phyloP scores from a whole-genome alignment of 495 filamentous ascomycete species.

The Polyplosphaeria fusca region DNA sequence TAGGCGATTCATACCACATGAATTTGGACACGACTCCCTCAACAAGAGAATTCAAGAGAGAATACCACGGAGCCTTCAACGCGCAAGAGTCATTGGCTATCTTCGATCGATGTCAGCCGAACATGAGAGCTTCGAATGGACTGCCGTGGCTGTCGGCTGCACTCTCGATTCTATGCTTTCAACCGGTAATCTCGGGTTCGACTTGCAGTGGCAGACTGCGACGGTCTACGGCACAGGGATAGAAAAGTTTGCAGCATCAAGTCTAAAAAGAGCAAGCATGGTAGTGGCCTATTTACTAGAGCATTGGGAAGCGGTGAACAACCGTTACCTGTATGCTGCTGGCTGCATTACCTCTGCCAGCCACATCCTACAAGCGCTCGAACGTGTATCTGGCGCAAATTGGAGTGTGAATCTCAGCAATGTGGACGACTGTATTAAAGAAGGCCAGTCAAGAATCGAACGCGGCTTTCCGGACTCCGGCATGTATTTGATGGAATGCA shows the following conservation, averaged over 20 bases:
- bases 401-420: constrained; percentile 27
- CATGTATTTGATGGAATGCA: constrained; percentile 35
- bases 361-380: constrained; percentile 21
- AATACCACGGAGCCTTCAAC: background rate
- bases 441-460: constrained; percentile 29
- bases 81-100: constrained; percentile 10
- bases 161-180: constrained; percentile 25
- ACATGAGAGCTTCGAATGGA: constrained; percentile 19
- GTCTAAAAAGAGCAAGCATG: constrained; percentile 26
- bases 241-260: constrained; percentile 31
- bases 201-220: constrained; percentile 35
- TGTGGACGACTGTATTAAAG: constrained; percentile 29
- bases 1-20: constrained; percentile 41
- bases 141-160: constrained; percentile 27
- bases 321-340: constrained; percentile 32
- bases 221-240: constrained; percentile 31
- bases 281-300: constrained; percentile 19
- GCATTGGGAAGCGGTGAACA: constrained; percentile 33
- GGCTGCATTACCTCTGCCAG: constrained; percentile 25
- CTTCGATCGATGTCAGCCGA: background rate
- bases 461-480: constrained; percentile 27
- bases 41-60: constrained; percentile 21
- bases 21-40: constrained; percentile 43
- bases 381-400: constrained; percentile 15
- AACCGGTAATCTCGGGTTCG: constrained; percentile 33